These are phyloP conservation scores for Imleria badia DNA, from an alignment of 768 basidiomycete genomes.

Conservation along the genomic window DNA sequence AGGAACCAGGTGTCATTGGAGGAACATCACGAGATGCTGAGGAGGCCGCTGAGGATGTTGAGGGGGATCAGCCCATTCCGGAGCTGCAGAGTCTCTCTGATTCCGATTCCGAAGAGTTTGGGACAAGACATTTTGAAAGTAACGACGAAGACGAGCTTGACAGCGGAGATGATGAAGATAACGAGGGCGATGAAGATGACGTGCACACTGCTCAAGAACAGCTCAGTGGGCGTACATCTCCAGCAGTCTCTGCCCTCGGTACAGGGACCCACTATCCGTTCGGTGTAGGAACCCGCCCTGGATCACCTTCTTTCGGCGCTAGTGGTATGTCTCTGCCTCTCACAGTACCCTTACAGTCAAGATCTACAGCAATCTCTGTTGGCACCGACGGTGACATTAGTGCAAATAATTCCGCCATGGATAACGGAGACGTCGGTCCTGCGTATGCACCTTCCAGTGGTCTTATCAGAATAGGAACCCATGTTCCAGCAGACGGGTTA, in stretches of 20 bases:
- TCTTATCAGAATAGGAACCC: not conserved
- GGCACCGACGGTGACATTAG: not conserved
- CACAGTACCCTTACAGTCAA: conserved; percentile 3
- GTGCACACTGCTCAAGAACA: conserved; percentile 24
- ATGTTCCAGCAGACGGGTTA: not conserved
- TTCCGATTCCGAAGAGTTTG: conserved; percentile 32
- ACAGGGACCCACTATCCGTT: conserved; percentile 10
- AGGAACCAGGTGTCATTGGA: conserved; percentile 9
- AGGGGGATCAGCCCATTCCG: conserved; percentile 20
- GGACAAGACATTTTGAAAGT: conserved; percentile 10
- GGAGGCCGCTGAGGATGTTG: conserved; percentile 14
- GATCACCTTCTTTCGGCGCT: conserved; percentile 2
- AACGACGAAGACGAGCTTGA: conserved; percentile 29
- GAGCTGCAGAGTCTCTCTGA: conserved; percentile 26
- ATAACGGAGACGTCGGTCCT: conserved; percentile 2
- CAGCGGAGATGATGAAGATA: conserved; percentile 29
- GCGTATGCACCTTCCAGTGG: conserved; percentile 2
- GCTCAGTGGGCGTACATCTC: conserved; percentile 26
- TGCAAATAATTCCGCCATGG: not conserved
- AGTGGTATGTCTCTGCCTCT: not conserved
- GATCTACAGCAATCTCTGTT: conserved; percentile 10
- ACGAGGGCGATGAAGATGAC: conserved; percentile 28
- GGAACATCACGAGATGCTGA: conserved; percentile 3
- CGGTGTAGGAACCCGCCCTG: conserved; percentile 1
- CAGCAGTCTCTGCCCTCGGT: conserved; percentile 24